Percentiles rank a stretch among this genome's conserved stretches.
phyloP scores from a whole-genome alignment of 169 alveolate species.

The Cryptosporidium andersoni region DNA sequence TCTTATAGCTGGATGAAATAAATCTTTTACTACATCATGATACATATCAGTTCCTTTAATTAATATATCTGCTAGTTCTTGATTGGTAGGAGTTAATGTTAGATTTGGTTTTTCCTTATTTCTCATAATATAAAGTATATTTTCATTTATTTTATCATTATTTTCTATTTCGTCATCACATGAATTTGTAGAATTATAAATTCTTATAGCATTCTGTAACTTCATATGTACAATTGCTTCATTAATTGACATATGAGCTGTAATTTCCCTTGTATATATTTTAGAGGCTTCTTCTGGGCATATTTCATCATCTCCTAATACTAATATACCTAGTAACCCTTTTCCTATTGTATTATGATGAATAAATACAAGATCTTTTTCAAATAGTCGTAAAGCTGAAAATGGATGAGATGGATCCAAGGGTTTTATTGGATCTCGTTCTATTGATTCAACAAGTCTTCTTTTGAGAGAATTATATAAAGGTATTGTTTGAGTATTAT shows the following conservation, averaged over 20 bases:
- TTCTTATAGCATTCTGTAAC: slow-evolving; percentile 43
- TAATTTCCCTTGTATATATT: slow-evolving; percentile 60
- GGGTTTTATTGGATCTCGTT: slow-evolving; percentile 28
- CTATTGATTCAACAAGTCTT: slow-evolving; percentile 54
- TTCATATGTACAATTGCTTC: slow-evolving; percentile 62
- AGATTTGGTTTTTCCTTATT: not conserved
- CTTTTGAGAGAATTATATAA: slow-evolving; percentile 55
- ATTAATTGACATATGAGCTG: slow-evolving; percentile 68
- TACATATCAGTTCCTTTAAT: slow-evolving; percentile 17
- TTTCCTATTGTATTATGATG: slow-evolving; percentile 47
- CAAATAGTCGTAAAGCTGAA: slow-evolving; percentile 43
- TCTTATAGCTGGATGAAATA: slow-evolving; percentile 45
- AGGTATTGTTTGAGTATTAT: slow-evolving; percentile 22
- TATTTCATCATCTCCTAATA: slow-evolving; percentile 42
- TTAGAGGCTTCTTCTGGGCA: slow-evolving; percentile 63
- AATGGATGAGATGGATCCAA: slow-evolving; percentile 56
- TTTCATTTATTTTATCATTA: slow-evolving; percentile 14
- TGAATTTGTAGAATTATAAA: slow-evolving; percentile 37
- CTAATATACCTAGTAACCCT: slow-evolving; percentile 54
- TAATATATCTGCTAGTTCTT: slow-evolving; percentile 22
- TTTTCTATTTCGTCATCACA: slow-evolving; percentile 10
- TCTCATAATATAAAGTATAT: not conserved
- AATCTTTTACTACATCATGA: slow-evolving; percentile 7
- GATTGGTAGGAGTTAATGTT: not conserved
- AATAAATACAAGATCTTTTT: slow-evolving; percentile 46